Conservation (phyloP, 2,329 filamentous ascomycete genomes). For the Leptographium radiaticola region DNA sequence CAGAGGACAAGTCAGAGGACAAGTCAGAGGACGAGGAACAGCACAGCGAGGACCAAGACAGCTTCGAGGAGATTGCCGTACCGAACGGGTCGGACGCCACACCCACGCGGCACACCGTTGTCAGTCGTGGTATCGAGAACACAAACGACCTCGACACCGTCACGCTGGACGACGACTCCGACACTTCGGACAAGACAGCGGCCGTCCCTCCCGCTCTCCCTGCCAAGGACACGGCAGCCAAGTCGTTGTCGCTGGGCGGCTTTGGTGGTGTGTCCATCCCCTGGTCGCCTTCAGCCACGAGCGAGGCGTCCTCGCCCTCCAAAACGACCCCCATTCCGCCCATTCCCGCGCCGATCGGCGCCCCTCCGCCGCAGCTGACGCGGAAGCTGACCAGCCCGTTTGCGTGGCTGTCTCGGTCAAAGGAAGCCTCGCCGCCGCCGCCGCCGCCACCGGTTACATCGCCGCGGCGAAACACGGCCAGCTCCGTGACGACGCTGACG, state of each 20-base stretch:
- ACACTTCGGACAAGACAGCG: constrained; percentile 13
- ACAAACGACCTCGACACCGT: constrained; percentile 42
- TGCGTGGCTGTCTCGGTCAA: constrained; percentile 62
- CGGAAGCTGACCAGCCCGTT: constrained; percentile 83
- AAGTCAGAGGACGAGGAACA: constrained; percentile 15
- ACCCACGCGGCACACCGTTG: constrained; percentile 13
- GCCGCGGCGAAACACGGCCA: constrained; percentile 58
- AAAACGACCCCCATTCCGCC: constrained; percentile 26
- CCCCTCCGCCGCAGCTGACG: constrained; percentile 21
- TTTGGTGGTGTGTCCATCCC: constrained; percentile 59
- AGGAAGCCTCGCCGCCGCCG: constrained; percentile 38
- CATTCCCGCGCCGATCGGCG: constrained; percentile 16
- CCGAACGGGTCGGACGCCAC: not conserved
- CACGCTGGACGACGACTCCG: constrained; percentile 48
- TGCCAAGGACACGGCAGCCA: constrained; percentile 21
- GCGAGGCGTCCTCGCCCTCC: constrained; percentile 25
- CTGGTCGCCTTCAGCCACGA: constrained; percentile 44
- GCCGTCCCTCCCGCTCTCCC: not conserved
- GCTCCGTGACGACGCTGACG: constrained; percentile 63
- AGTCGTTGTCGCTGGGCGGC: constrained; percentile 52
- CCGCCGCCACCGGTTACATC: constrained; percentile 16
- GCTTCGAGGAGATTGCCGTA: constrained; percentile 9
- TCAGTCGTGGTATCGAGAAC: constrained; percentile 30
- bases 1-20: constrained; percentile 20
- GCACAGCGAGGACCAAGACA: constrained; percentile 10